These are phyloP conservation scores for Paraglomus occultum DNA, from an alignment of 192 early-diverging fungal genomes.

Conservation along the genomic window DNA sequence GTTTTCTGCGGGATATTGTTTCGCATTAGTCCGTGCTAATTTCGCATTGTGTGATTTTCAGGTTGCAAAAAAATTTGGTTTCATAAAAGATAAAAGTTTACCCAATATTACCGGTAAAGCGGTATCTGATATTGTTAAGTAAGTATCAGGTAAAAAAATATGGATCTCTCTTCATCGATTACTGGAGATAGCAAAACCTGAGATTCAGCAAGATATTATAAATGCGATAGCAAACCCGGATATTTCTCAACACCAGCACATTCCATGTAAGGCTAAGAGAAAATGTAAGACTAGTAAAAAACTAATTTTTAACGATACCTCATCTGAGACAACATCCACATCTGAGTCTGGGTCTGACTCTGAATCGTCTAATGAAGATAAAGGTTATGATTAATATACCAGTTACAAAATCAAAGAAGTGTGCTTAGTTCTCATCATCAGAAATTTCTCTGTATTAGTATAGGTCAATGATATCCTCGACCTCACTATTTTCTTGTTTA, in stretches of 20 bases:
- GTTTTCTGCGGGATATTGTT: no score
- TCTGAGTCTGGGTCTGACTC: not conserved
- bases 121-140: not conserved
- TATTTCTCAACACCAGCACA: not conserved
- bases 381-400: no score
- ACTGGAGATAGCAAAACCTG: constrained; percentile 1
- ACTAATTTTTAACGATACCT: not conserved
- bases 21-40: no score
- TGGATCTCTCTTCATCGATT: constrained; percentile 3
- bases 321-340: not conserved
- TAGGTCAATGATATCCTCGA: not conserved
- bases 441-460: no score
- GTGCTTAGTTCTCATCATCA: constrained; percentile 12
- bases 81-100: constrained; percentile 13
- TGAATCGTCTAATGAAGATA: constrained; percentile 11
- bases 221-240: not conserved
- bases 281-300: not conserved
- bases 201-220: not conserved
- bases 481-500: not conserved
- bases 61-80: constrained; percentile 16
- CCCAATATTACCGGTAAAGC: constrained; percentile 12
- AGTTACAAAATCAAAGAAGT: constrained; percentile 10
- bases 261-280: not conserved
- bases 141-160: constrained; percentile 11
- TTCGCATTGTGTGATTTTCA: no score